Evolutionary conservation across 2,329 filamentous ascomycete genomes (phyloP), one percentile per base, ranked within the genome.

Genomic region (Ascocoryne sarcoides): DNA sequence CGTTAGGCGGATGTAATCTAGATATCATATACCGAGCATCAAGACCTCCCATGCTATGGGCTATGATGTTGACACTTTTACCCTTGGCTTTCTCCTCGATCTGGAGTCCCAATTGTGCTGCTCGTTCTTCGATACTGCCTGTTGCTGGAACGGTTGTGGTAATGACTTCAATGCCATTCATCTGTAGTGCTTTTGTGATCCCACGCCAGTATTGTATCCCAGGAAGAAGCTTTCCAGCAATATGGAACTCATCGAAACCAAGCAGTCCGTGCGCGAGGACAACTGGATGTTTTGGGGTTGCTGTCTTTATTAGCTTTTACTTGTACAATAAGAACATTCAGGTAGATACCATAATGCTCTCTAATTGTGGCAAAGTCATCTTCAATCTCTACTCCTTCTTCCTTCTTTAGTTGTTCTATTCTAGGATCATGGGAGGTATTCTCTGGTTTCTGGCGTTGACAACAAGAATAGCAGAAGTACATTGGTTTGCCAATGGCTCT

Each of bases 1-100:
- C 59, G 17, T 60, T 56, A 1, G 57, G 48, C 2, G 71, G 71
- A 31, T 62, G 62, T 10, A 79, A 63, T 37, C 66, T 65, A 16
- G 75, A 74, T 39, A 81, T 73, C 75, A 82, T 78, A 58, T 79
- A 78, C 33, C 78, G 67, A 8, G 76, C 72, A 56, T 82, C 78
- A 3, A 82, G 65, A 2, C 78, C 77, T 35, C 78, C 76, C 76
- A 80, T 80, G 50, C 69, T 75, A 62, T 88, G 83, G 30, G 76
- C 76, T 15, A 88, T 69, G 44, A 95, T 84, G 57, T 85, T 86
- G 49, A 95, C 85, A 37, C 79, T 75, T 45, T 62, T 65, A 14
- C 66, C 67, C 16, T 59, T 51, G 1, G 70, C 66, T 39, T 54
- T 60, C 16, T 60, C 53, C 35, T 66, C 66, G 43, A 82, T 79